Evolutionary conservation across 129 eudicot species (phyloP).

Genomic region (Escallonia rubra): DNA sequence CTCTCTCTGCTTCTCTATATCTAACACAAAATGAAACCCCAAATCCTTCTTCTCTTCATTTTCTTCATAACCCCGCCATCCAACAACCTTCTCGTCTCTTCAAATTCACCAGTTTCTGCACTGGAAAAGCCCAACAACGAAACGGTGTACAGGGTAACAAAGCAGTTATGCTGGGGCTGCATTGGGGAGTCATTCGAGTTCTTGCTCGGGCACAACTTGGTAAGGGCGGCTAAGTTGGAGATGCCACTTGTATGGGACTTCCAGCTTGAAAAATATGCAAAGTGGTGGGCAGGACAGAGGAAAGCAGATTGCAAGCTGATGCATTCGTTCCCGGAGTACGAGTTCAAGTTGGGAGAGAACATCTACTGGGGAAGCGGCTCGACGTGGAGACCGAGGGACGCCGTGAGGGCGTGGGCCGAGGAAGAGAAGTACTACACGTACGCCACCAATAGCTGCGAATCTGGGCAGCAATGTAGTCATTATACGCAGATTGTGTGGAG

Average conservation of each 20-base stretch:
- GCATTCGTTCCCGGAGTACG: slow-evolving; percentile 76
- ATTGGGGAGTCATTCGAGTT: slow-evolving; percentile 54
- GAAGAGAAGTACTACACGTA: slow-evolving; percentile 63
- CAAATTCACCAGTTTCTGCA: slow-evolving; percentile 8
- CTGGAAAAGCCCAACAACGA: slow-evolving; percentile 39
- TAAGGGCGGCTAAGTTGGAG: slow-evolving; percentile 70
- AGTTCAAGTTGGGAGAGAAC: slow-evolving; percentile 69
- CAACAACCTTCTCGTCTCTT: slow-evolving; percentile 20
- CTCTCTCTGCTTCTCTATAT: not conserved
- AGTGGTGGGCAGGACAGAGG: slow-evolving; percentile 78
- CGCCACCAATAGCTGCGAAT: slow-evolving; percentile 38
- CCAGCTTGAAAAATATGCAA: slow-evolving; percentile 50
- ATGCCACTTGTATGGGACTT: slow-evolving; percentile 62
- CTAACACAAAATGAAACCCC: slow-evolving; percentile 25
- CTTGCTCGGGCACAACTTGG: slow-evolving; percentile 56
- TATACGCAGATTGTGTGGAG: slow-evolving; percentile 90
- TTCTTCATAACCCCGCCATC: slow-evolving; percentile 17
- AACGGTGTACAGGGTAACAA: slow-evolving; percentile 49
- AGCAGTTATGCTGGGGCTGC: slow-evolving; percentile 67
- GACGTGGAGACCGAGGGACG: slow-evolving; percentile 59
- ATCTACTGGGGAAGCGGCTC: slow-evolving; percentile 82
- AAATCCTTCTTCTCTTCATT: slow-evolving; percentile 15
- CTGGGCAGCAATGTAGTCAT: slow-evolving; percentile 71
- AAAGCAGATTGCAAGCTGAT: slow-evolving; percentile 41
- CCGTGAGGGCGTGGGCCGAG: slow-evolving; percentile 66